Base-by-base conservation (phyloP, 495 filamentous ascomycete species). In the Penicillium verhagenii region DNA sequence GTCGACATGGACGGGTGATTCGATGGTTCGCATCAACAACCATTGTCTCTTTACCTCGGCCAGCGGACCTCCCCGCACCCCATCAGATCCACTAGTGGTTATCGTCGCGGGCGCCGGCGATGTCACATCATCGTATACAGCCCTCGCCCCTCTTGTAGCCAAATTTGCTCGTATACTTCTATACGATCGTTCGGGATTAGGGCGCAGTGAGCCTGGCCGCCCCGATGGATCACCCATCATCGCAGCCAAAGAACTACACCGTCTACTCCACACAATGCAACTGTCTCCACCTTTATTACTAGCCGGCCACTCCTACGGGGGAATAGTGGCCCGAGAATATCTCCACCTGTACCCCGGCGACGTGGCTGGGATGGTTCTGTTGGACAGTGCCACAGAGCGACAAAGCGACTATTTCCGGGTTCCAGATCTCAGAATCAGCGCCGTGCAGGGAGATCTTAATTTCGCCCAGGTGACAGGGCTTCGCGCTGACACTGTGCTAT, bases 261-360 rank as follows among this genome's bases (percentile, higher is more conserved):
- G 29, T 11, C 61, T 78, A 20, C 66, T 76, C 4, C 3, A 47
- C 26, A 47, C 28, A 18, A 58, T 47, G 19, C 24, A 48, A 13
- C 52, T 62, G 3, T 39, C 6, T 2, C 67, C 60, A 1, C 80
- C 77, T 3, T 68, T 76, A 37, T 26, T 81, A 6, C 65, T 83
- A 2, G 68, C 77, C 7, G 78, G 66, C 10, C 80, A 83, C 57
- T 80, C 76, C 21, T 83, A 80, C 42, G 80, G 80, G 11, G 80
- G 72, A 4, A 72, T 78, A 33, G 65, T 83, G 39, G 77, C 76
- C 18, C 71, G 79, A 9, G 71, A 75, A 47, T 80, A 74, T 51
- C 56, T 80, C 16, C 69, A 78, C 31, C 31, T 71, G 0, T 61
- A 69, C 24, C 52, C 56, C 3, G 51, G 56, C 14, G 55, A 66